Evolutionary conservation across 2,329 filamentous ascomycete genomes (phyloP).

Genomic region (Rhynchosporium agropyri): DNA sequence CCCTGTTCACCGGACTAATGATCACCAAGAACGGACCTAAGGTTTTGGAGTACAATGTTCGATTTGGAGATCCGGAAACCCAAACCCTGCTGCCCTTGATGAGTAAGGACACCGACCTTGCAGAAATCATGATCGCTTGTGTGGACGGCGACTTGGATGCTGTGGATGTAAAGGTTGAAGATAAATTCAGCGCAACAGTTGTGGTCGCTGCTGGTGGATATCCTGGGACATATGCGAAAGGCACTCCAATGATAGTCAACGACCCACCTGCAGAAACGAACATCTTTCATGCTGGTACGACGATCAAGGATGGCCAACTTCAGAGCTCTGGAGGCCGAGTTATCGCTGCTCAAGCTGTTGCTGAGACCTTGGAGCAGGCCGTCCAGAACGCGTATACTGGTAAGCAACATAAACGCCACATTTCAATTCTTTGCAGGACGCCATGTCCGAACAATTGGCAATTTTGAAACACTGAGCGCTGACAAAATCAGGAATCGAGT

Average conservation of each 20-base stretch:
- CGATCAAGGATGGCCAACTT: slow-evolving; percentile 63
- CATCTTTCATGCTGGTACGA: slow-evolving; percentile 91
- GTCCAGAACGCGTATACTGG: slow-evolving; percentile 87
- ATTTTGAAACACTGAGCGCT: background rate
- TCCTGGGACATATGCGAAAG: slow-evolving; percentile 82
- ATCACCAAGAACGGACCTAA: slow-evolving; percentile 80
- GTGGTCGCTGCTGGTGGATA: slow-evolving; percentile 94
- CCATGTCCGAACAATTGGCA: too few relatives aligned
- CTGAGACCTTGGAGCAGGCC: slow-evolving; percentile 74
- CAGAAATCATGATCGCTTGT: slow-evolving; percentile 86
- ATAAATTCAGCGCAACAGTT: slow-evolving; percentile 81
- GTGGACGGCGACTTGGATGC: slow-evolving; percentile 73
- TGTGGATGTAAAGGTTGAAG: slow-evolving; percentile 67
- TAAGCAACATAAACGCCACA: too few relatives aligned
- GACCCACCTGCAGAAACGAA: too few relatives aligned
- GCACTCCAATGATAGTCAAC: slow-evolving; percentile 59
- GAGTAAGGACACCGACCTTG: slow-evolving; percentile 77
- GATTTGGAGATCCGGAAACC: slow-evolving; percentile 90
- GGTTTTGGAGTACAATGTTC: slow-evolving; percentile 89
- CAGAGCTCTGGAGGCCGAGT: slow-evolving; percentile 85
- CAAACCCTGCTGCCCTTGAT: slow-evolving; percentile 83
- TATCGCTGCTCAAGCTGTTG: slow-evolving; percentile 86
- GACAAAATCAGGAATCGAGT: slow-evolving; percentile 41
- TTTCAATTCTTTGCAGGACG: too few relatives aligned
- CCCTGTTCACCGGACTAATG: slow-evolving; percentile 91